These are phyloP conservation scores for Friedmanniomyces simplex DNA, from an alignment of 495 filamentous ascomycete species.

Conservation along the genomic window DNA sequence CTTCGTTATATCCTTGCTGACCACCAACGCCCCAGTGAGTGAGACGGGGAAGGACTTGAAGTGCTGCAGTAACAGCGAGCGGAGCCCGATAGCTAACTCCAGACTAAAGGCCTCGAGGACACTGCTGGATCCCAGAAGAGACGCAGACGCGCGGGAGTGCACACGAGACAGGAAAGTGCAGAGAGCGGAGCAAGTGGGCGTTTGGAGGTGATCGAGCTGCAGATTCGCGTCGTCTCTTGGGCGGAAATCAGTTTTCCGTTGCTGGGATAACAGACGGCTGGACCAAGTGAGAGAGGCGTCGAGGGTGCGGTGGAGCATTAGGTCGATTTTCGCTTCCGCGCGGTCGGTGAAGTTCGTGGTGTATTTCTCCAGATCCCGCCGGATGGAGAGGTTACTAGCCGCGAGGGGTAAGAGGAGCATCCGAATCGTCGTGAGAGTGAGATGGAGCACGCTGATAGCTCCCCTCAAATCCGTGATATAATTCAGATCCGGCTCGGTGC, in stretches of 20 bases:
- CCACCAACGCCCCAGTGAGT: constrained; percentile 84
- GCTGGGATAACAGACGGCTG: constrained; percentile 57
- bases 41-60: constrained; percentile 89
- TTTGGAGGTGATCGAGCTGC: constrained; percentile 72
- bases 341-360: constrained; percentile 59
- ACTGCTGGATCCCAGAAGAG: constrained; percentile 48
- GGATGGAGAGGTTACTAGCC: constrained; percentile 74
- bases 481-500: constrained; percentile 75
- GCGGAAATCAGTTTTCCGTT: constrained; percentile 88
- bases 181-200: constrained; percentile 70
- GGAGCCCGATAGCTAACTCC: constrained; percentile 73
- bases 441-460: constrained; percentile 81
- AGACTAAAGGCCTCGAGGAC: constrained; percentile 68
- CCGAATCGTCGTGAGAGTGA: constrained; percentile 83
- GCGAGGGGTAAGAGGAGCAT: constrained; percentile 90
- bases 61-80: constrained; percentile 72
- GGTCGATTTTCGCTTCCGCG: constrained; percentile 83
- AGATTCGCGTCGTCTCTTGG: constrained; percentile 70
- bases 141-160: constrained; percentile 47
- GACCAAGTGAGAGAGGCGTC: constrained; percentile 76
- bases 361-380: constrained; percentile 82
- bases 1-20: constrained; percentile 87
- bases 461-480: constrained; percentile 70
- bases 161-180: constrained; percentile 63
- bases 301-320: constrained; percentile 73